Evolutionary conservation across 2,329 filamentous ascomycete genomes (phyloP).

Genomic region (Fonsecaea erecta): DNA sequence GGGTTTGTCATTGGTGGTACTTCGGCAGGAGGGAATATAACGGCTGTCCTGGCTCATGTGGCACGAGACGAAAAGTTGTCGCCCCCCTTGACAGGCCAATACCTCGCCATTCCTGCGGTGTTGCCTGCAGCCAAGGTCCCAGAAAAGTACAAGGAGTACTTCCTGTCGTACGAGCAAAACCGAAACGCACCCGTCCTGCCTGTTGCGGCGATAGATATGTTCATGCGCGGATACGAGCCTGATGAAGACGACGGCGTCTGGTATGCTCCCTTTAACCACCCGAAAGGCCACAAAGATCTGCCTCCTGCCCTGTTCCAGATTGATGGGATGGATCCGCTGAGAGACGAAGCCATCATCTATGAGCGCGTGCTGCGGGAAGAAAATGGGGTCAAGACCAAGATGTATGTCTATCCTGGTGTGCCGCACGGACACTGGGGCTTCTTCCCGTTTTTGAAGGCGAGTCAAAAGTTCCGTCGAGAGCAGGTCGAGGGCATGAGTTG

Average conservation of each 20-base stretch:
- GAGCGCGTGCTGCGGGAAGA: slow-evolving; percentile 37
- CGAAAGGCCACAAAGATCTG: slow-evolving; percentile 39
- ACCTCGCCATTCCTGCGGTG: slow-evolving; percentile 50
- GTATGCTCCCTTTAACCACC: slow-evolving; percentile 32
- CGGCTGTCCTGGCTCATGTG: slow-evolving; percentile 44
- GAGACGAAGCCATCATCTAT: slow-evolving; percentile 40
- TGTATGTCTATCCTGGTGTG: slow-evolving; percentile 42
- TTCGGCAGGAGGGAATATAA: slow-evolving; percentile 50
- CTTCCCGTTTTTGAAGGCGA: slow-evolving; percentile 38
- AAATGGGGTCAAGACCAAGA: slow-evolving; percentile 39
- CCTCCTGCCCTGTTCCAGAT: slow-evolving; percentile 40
- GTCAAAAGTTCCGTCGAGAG: slow-evolving; percentile 38
- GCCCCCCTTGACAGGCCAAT: slow-evolving; percentile 54
- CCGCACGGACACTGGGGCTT: slow-evolving; percentile 42
- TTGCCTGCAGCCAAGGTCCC: slow-evolving; percentile 42
- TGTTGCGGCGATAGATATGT: slow-evolving; percentile 39
- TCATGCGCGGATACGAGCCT: slow-evolving; percentile 34
- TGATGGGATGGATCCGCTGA: slow-evolving; percentile 39
- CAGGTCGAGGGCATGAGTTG: slow-evolving; percentile 35
- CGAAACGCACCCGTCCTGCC: slow-evolving; percentile 46
- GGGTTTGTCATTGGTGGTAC: slow-evolving; percentile 58
- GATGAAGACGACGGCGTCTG: slow-evolving; percentile 31
- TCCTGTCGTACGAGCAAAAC: slow-evolving; percentile 48
- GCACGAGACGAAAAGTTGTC: slow-evolving; percentile 44
- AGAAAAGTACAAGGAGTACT: slow-evolving; percentile 45